These are phyloP conservation scores for Brassica carinata DNA, from an alignment of 345 rosid genomes.

Conservation along the genomic window DNA sequence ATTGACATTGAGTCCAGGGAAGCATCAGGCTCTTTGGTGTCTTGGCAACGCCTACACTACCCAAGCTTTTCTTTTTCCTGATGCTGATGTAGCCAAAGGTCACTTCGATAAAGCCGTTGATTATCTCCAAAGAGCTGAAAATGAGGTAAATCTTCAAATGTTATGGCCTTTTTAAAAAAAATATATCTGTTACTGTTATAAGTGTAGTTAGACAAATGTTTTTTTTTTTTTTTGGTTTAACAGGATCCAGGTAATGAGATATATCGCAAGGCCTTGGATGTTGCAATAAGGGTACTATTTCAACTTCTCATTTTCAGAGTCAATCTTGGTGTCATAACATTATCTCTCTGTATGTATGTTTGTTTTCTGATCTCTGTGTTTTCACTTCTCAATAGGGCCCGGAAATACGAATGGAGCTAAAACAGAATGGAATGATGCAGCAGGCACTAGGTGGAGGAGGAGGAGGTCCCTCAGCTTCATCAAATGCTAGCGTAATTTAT, in stretches of 20 bases:
- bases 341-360: not conserved
- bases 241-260: slow-evolving; percentile 87
- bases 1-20: slow-evolving; percentile 56
- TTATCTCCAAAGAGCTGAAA: slow-evolving; percentile 72
- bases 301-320: not conserved
- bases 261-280: slow-evolving; percentile 75
- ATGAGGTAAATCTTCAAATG: slow-evolving; percentile 50
- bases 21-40: slow-evolving; percentile 82
- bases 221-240: not conserved
- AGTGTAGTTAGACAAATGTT: slow-evolving; percentile 5
- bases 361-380: not conserved
- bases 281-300: slow-evolving; percentile 65
- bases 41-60: slow-evolving; percentile 89
- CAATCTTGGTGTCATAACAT: not conserved
- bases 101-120: slow-evolving; percentile 66
- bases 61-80: slow-evolving; percentile 65
- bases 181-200: not conserved
- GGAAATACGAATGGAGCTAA: slow-evolving; percentile 63
- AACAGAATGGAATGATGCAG: slow-evolving; percentile 54
- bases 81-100: slow-evolving; percentile 62
- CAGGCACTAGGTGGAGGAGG: slow-evolving; percentile 38
- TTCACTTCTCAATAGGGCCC: slow-evolving; percentile 61
- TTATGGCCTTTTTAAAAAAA: not conserved
- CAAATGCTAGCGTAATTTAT: slow-evolving; percentile 51
- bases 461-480: slow-evolving; percentile 60